Evolutionary conservation across 2,329 filamentous ascomycete genomes (phyloP), one percentile per base, ranked within the genome.

Genomic region (Colletotrichum falcatum): DNA sequence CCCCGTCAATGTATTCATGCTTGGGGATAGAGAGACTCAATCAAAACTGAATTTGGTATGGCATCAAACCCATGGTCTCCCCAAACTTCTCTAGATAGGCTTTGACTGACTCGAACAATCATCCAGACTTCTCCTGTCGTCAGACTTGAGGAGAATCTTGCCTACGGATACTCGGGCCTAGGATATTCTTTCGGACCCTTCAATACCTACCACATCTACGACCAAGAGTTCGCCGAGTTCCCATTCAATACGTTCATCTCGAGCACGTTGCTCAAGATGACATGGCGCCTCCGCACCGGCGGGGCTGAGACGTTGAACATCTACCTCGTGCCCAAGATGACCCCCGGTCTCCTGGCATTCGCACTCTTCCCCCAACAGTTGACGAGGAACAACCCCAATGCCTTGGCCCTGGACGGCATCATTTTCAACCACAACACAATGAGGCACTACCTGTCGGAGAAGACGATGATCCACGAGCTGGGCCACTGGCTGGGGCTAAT

Each of bases 281-380:
- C 53, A 35, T 4, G 26, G 8, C 18, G 20, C 4, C 49, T 64
- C 8, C 49, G 51, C 39, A 6, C 20, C 3, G 61, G 61, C 20
- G 61, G 61, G 5, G 33, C 51, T 5, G 61, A 64, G 37, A 64
- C 61, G 8, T 26, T 64, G 26, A 55, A 64, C 12, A 26, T 64
- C 12, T 64, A 64, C 49, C 14, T 64, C 7, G 60, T 62, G 35
- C 33, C 60, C 4, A 54, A 62, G 2, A 30, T 62, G 35, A 8
- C 35, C 4, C 23, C 11, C 35, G 35, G 37, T 5, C 18, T 35
- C 37, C 9, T 64, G 20, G 51, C 28, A 7, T 64, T 56, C 61
- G 37, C 61, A 11, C 20, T 23, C n/a, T 33, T 56, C 18, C 61
- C 61, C 18, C 18, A 16, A 16, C 23, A 48, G 11, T 12, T 48